Base-by-base conservation (phyloP, 2,329 filamentous ascomycete genomes). In the Fusarium annulatum region DNA sequence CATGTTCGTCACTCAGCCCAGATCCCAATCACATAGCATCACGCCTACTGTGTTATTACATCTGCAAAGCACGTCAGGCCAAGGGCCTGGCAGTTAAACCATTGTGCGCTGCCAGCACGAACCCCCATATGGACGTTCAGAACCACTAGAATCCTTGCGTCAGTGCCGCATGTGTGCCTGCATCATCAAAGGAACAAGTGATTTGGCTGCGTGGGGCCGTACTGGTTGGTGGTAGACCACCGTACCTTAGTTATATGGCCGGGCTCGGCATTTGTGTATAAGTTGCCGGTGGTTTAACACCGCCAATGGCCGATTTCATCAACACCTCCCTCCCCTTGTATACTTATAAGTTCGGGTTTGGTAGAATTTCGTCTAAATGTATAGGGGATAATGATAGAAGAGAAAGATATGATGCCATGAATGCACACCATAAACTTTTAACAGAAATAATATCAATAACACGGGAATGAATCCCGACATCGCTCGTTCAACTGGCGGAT, bases 241-340 rank as follows among this genome's bases (percentile, higher is more conserved):
- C 23, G 23, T 38, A 9, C 49, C 49, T 52, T 36, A 33, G 33
- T 21, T 53, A n/a, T 38, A 30, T 65, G 71, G 71, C 34, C 68
- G 63, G 52, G 64, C 56, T 72, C 67, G 71, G 71, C 71, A 72
- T 74, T 72, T 61, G 38, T 30, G 23, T 43, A 38, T 23, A 72
- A 60, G 56, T 69, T 61, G 71, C 71, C 67, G 71, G 41, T 39
- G 45, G 56, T 48, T 67, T 26, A 61, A 61, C 28, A 65, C 61
- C 45, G 23, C 39, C 39, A 46, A 51, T 62, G 56, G 43, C 52
- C 60, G 39, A 43, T 26, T 41, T 23, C 38, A 18, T 55, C 42
- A 60, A 48, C 21, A n/a, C n/a, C 28, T 49, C 16, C 48, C 30
- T 19, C 23, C 43, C 41, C 18, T 14, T 34, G 6, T 49, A 28